These are phyloP conservation scores for Lachnellula subtilissima DNA, from an alignment of 2,329 filamentous ascomycete genomes.

Conservation along the genomic window DNA sequence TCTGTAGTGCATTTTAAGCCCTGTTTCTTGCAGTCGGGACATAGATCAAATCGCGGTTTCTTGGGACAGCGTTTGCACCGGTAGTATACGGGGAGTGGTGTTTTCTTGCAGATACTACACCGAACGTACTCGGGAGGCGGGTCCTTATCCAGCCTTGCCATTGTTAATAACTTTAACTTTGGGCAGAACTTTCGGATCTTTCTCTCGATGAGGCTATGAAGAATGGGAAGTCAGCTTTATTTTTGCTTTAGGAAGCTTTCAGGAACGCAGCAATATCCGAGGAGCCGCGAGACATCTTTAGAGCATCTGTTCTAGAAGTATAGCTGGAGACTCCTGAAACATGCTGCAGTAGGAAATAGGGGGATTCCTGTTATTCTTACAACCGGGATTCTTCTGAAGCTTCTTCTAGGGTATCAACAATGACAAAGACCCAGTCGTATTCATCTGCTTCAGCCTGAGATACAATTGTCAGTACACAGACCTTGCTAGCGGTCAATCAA, in stretches of 20 bases:
- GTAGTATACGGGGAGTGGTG: conserved; percentile 3
- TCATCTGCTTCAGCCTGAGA: conserved; percentile 4
- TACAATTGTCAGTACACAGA: background rate
- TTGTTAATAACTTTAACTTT: conserved; percentile 12
- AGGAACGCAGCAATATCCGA: no score
- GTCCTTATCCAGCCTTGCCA: conserved; percentile 7
- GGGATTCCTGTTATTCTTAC: no score
- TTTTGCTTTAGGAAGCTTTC: no score
- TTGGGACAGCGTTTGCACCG: conserved; percentile 8
- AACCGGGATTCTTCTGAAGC: conserved; percentile 4
- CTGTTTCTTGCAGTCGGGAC: conserved; percentile 1
- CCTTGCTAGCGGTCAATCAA: no score
- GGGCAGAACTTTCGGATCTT: conserved; percentile 1
- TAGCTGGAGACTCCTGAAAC: no score
- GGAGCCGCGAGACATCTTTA: no score
- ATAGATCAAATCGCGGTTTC: conserved; percentile 9
- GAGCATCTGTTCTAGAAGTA: no score
- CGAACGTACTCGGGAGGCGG: background rate
- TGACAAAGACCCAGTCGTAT: conserved; percentile 18
- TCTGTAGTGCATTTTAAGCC: conserved; percentile 1
- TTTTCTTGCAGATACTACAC: conserved; percentile 5
- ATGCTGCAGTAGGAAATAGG: no score
- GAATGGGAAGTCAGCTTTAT: no score
- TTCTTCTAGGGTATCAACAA: conserved; percentile 19
- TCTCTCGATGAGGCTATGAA: conserved; percentile 5